Conservation (phyloP, 129 eudicot genomes). For the Artemisia annua region DNA sequence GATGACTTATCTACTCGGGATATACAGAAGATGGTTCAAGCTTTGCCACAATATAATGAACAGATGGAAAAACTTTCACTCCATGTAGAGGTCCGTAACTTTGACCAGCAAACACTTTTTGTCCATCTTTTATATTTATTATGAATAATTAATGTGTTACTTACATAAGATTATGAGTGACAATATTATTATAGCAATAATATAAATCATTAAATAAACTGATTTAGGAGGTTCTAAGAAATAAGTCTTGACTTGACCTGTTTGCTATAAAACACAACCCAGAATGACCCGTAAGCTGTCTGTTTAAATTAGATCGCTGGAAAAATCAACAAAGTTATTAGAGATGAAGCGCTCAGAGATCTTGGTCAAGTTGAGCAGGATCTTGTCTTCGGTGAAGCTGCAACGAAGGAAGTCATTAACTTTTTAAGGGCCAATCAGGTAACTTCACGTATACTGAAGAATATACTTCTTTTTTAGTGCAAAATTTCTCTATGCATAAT, state of each 20-base stretch:
- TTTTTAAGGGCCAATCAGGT: slow-evolving; percentile 67
- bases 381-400: slow-evolving; percentile 94
- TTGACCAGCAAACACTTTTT: not conserved
- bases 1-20: slow-evolving; percentile 89
- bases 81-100: slow-evolving; percentile 76
- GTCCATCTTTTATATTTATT: not conserved
- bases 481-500: slow-evolving; percentile 1
- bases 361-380: slow-evolving; percentile 99
- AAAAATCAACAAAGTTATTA: slow-evolving; percentile 60
- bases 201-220: not conserved
- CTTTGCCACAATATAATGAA: slow-evolving; percentile 87
- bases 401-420: slow-evolving; percentile 79
- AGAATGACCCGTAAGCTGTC: not conserved
- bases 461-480: slow-evolving; percentile 3
- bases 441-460: slow-evolving; percentile 13
- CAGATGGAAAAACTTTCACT: slow-evolving; percentile 84
- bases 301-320: slow-evolving; percentile 77
- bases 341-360: slow-evolving; percentile 78
- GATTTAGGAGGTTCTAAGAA: not conserved
- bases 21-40: slow-evolving; percentile 94
- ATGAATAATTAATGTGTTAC: not conserved
- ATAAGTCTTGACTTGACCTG: not conserved
- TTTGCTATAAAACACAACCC: not conserved
- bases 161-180: not conserved
- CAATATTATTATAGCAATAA: not conserved